A percentile compares a stretch with the other conserved stretches of the same genome.
phyloP scores from a whole-genome alignment of 495 filamentous ascomycete genomes.

The Chlorociboria aeruginascens region DNA sequence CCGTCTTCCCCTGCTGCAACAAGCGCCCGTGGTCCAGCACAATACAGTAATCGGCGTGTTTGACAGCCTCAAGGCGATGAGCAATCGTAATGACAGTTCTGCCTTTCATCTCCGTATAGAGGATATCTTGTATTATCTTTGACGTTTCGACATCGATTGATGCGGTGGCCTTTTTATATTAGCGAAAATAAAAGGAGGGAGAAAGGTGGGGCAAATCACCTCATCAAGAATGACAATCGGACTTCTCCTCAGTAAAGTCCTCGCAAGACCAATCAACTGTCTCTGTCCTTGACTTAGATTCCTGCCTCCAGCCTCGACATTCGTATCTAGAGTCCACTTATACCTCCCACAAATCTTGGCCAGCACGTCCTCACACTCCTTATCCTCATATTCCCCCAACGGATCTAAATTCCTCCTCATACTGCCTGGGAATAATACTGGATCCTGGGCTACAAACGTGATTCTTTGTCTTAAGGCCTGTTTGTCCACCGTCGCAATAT shows the following conservation, averaged over 20 bases:
- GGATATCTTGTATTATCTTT: slow-evolving; percentile 60
- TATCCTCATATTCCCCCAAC: slow-evolving; percentile 25
- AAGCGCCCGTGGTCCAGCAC: slow-evolving; percentile 53
- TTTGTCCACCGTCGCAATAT: slow-evolving; percentile 45
- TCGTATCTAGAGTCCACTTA: slow-evolving; percentile 39
- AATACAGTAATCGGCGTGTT: slow-evolving; percentile 61
- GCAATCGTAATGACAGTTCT: slow-evolving; percentile 85
- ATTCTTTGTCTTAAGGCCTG: slow-evolving; percentile 40
- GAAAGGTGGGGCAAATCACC: neutral
- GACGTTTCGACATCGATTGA: slow-evolving; percentile 71
- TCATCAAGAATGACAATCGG: slow-evolving; percentile 58
- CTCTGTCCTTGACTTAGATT: slow-evolving; percentile 35
- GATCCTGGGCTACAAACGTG: slow-evolving; percentile 44
- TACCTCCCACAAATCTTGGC: slow-evolving; percentile 37
- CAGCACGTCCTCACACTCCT: slow-evolving; percentile 38
- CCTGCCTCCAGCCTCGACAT: slow-evolving; percentile 43
- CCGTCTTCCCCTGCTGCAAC: slow-evolving; percentile 24
- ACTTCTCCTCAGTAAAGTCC: slow-evolving; percentile 46
- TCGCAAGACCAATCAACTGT: slow-evolving; percentile 47
- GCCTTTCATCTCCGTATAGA: slow-evolving; percentile 59
- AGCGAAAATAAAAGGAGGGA: no score
- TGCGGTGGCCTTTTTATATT: slow-evolving; percentile 47
- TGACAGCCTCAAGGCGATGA: slow-evolving; percentile 40
- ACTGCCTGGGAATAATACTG: slow-evolving; percentile 48
- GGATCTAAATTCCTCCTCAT: slow-evolving; percentile 47